These are phyloP conservation scores for Graphilbum sp. DNA, from an alignment of 2,329 filamentous ascomycete genomes.

Conservation along the genomic window DNA sequence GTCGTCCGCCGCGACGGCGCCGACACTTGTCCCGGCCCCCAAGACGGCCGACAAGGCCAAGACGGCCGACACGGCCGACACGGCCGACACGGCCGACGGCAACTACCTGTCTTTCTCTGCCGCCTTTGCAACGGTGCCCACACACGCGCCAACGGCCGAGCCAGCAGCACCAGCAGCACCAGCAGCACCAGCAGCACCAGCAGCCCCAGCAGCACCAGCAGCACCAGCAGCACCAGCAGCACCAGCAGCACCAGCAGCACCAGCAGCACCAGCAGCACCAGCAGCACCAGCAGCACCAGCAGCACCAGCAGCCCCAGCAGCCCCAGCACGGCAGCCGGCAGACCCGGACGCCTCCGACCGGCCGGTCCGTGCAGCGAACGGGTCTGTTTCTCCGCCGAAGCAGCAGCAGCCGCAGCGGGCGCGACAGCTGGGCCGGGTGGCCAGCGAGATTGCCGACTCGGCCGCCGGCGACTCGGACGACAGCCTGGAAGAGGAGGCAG, in stretches of 20 bases:
- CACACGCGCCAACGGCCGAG: slow-evolving; percentile 15
- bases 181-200: too few relatives aligned
- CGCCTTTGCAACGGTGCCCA: slow-evolving; percentile 20
- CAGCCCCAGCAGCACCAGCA: too few relatives aligned
- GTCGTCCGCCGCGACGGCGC: not conserved
- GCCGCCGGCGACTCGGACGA: slow-evolving; percentile 14
- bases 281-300: too few relatives aligned
- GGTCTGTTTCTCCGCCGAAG: too few relatives aligned
- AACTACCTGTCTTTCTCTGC: not conserved
- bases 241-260: too few relatives aligned
- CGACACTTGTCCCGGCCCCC: not conserved
- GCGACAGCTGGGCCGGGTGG: slow-evolving; percentile 16
- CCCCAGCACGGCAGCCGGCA: too few relatives aligned
- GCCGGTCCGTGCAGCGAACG: too few relatives aligned
- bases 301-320: too few relatives aligned
- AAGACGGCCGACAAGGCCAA: not conserved
- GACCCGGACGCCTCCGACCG: too few relatives aligned
- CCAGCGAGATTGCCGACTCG: slow-evolving; percentile 27
- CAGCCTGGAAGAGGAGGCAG: slow-evolving; percentile 6
- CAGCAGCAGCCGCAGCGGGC: slow-evolving; percentile 4
- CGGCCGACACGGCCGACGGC: not conserved
- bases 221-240: slow-evolving; percentile 3
- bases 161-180: not conserved
- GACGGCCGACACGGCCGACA: not conserved
- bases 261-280: too few relatives aligned